phyloP scores from a whole-genome alignment of 495 filamentous ascomycete genomes.

The Mytilinidion resinicola region DNA sequence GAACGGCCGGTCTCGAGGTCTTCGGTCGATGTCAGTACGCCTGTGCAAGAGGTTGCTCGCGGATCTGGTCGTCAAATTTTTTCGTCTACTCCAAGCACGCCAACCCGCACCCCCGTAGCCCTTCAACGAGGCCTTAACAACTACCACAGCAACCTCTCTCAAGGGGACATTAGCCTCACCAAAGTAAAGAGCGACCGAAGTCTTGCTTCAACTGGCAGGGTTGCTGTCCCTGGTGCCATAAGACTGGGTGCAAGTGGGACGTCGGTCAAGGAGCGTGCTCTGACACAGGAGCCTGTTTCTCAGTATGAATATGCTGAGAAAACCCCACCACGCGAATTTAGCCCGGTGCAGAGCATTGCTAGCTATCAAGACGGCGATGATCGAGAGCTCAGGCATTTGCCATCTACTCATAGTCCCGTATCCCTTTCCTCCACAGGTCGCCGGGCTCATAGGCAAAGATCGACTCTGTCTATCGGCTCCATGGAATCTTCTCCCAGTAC shows the following conservation, averaged over 20 bases:
- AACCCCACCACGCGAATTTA: slow-evolving; percentile 52
- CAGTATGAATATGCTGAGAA: slow-evolving; percentile 38
- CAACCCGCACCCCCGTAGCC: slow-evolving; percentile 47
- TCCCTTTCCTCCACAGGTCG: slow-evolving; percentile 19
- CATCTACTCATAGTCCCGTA: slow-evolving; percentile 18
- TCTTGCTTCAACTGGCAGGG: slow-evolving; percentile 38
- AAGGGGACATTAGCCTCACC: slow-evolving; percentile 47
- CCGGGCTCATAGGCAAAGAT: slow-evolving; percentile 7
- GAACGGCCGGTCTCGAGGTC: slow-evolving; percentile 57
- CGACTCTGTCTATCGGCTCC: slow-evolving; percentile 27
- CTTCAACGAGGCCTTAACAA: slow-evolving; percentile 46
- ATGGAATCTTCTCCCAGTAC: slow-evolving; percentile 31
- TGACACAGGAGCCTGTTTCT: slow-evolving; percentile 25
- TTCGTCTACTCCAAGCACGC: slow-evolving; percentile 50
- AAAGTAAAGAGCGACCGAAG: slow-evolving; percentile 47
- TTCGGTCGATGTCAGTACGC: slow-evolving; percentile 43
- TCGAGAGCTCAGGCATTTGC: slow-evolving; percentile 26
- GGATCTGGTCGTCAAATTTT: slow-evolving; percentile 46
- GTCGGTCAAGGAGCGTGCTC: slow-evolving; percentile 25
- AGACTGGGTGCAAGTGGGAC: slow-evolving; percentile 26
- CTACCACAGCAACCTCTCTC: slow-evolving; percentile 55
- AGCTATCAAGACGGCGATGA: slow-evolving; percentile 58
- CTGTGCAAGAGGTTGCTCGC: slow-evolving; percentile 51
- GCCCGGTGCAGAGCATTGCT: slow-evolving; percentile 83
- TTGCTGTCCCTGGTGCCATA: slow-evolving; percentile 33